Base-by-base conservation (phyloP, 2,329 filamentous ascomycete species). In the Aspergillus novofumigatus region DNA sequence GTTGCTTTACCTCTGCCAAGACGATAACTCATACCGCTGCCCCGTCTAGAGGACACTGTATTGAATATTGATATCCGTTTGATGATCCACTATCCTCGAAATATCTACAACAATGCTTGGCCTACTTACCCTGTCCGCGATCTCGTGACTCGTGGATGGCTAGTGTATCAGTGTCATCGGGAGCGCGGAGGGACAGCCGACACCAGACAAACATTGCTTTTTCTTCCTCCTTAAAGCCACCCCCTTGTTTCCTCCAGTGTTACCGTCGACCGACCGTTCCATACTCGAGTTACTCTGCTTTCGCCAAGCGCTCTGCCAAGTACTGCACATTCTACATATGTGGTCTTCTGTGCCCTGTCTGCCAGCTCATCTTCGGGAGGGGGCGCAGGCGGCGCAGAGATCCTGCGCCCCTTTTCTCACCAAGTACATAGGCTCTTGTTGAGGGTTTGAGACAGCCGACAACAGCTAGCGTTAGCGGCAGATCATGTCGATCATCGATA, bases 401-500 rank as follows among this genome's bases (percentile, higher is more conserved):
- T 38, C 32, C 3, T 38, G 32, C 32, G 32, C 32, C 32, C 32
- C 14, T 38, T 38, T 35, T 35, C 32, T 38, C 14, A 14, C 29
- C 14, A 7, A 38, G 32, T 17, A 38, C 29, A 17, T 58, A n/a
- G 42, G 41, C 23, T 49, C 45, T 44, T 55, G 48, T 44, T 23
- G 47, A n/a, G 51, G 51, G 25, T 52, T 52, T 51, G 53, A 52
- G 56, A 49, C 44, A 49, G 42, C 32, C 32, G 51, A 53, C 48
- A 42, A 44, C 41, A 23, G 25, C 42, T 21, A 20, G 35, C 55
- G 50, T 35, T 56, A 57, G 49, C 52, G 59, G 60, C 54, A 60
- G 62, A 64, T 64, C 62, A 55, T 54, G 62, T 62, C 58, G 62
- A 64, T 64, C 62, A 60, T 61, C 53, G 45, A 54, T 52, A 41